These are phyloP conservation scores for Russula vinacea DNA, from an alignment of 768 basidiomycete species.

Conservation along the genomic window DNA sequence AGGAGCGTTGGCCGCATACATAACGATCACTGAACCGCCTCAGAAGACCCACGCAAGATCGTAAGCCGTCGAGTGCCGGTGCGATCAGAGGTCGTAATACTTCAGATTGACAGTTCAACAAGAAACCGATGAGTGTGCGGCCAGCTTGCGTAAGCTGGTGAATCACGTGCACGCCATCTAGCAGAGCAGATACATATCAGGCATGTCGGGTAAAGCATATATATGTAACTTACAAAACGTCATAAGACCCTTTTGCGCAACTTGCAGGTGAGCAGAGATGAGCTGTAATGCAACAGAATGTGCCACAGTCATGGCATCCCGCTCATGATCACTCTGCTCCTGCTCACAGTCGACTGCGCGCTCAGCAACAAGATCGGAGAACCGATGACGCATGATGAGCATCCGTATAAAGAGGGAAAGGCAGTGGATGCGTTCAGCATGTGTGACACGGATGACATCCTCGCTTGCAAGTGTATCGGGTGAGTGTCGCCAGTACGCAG, in stretches of 20 bases:
- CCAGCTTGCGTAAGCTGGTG: constrained; percentile 94
- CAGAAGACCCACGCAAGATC: constrained; percentile 85
- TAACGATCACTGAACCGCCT: constrained; percentile 88
- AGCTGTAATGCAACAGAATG: constrained; percentile 79
- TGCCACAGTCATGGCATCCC: constrained; percentile 72
- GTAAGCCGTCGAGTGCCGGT: constrained; percentile 77
- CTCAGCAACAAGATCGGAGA: constrained; percentile 73
- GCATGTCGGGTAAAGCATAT: constrained; percentile 10
- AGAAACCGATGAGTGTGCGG: constrained; percentile 80
- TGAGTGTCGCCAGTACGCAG: constrained; percentile 75
- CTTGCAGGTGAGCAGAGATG: constrained; percentile 75
- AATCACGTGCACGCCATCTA: constrained; percentile 93
- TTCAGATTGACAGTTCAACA: constrained; percentile 85
- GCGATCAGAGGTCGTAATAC: constrained; percentile 71
- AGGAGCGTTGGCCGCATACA: constrained; percentile 85
- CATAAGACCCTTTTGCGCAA: constrained; percentile 87
- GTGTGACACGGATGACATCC: constrained; percentile 86
- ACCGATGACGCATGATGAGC: constrained; percentile 86
- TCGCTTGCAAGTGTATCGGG: constrained; percentile 77
- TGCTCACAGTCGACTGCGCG: constrained; percentile 50
- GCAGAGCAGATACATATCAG: neutral
- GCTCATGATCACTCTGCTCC: constrained; percentile 65
- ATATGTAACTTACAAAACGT: constrained; percentile 78
- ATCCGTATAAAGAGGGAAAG: constrained; percentile 84
- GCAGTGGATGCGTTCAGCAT: constrained; percentile 82